Percentiles rank a stretch among this genome's conserved stretches.
Conservation (phyloP, 108 stramenopile species). For the Stephanodiscus triporus region DNA sequence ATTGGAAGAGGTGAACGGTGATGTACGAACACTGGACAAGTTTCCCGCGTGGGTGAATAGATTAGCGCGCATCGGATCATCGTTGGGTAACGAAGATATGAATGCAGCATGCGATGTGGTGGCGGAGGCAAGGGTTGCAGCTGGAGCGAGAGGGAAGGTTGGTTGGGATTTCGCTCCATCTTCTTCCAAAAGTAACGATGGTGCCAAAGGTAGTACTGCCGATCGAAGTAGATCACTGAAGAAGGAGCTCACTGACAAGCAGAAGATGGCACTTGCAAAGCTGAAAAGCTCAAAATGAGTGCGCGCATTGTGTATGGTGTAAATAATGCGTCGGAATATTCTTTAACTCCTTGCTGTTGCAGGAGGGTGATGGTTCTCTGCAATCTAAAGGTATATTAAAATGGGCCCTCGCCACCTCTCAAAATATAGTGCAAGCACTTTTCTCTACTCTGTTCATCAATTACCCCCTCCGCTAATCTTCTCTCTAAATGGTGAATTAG, state of each 20-base stretch:
- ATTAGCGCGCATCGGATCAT: slow-evolving; percentile 40
- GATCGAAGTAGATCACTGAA: slow-evolving; percentile 32
- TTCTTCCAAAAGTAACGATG: slow-evolving; percentile 3
- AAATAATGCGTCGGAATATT: neutral
- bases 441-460: neutral
- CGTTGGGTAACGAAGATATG: slow-evolving; percentile 38
- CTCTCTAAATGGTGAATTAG: slow-evolving; percentile 21
- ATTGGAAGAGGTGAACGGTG: slow-evolving; percentile 16
- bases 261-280: slow-evolving; percentile 45
- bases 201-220: neutral
- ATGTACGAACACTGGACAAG: slow-evolving; percentile 17
- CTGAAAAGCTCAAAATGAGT: slow-evolving; percentile 22
- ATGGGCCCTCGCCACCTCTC: slow-evolving; percentile 18
- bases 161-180: slow-evolving; percentile 35
- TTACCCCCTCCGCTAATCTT: slow-evolving; percentile 5
- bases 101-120: slow-evolving; percentile 33
- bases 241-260: slow-evolving; percentile 48
- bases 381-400: neutral
- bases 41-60: slow-evolving; percentile 56
- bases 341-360: neutral
- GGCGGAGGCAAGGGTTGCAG: slow-evolving; percentile 40
- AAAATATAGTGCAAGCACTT: slow-evolving; percentile 16
- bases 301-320: neutral
- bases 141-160: slow-evolving; percentile 39
- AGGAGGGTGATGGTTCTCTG: neutral